Evolutionary conservation across 2,329 filamentous ascomycete species (phyloP), one percentile per base, ranked within the genome.

Genomic region (Cryphonectria japonica): DNA sequence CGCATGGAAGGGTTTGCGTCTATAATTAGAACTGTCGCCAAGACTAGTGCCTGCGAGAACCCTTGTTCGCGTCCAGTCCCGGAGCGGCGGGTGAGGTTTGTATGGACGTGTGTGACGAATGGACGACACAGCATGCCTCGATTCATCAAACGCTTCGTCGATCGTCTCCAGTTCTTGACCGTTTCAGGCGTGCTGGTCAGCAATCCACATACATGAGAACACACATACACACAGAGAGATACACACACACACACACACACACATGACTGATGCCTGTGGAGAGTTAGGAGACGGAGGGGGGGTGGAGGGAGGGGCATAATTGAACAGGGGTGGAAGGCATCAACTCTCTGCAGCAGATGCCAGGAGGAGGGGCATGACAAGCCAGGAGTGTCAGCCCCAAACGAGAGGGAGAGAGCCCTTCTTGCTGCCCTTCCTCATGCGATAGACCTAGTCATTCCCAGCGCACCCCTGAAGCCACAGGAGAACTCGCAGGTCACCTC

Each of bases 1-100:
- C 34, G 57, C 52, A 50, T 65, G 62, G 60, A 41, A 7, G 46
- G 46, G 34, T 34, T 37, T 19, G n/a, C 16, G 22, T 61, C 66
- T 71, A 67, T 29, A 39, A 68, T 37, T 71, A 67, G 69, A 59
- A 68, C 26, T 34, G 41, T 50, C 41, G 41, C 43, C 6, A 41
- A 14, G 5, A 4, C 66, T 67, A 61, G 66, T 34, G 66, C 13
- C 54, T 67, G 66, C 66, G 34, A 37, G 37, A 46, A 67, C 43
- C 66, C 66, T 26, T 67, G 66, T 26, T 43, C 29, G 52, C 64
- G 60, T 65, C 41, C 61, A 66, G 69, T 70, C 69, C 71, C 71
- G 61, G 62, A 59, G 46, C 54, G 52, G 66, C 69, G 71, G 71
- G 64, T 70, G 65, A 59, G 62, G 61, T 46, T 52, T 32, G 46